Evolutionary conservation across 2,329 filamentous ascomycete species (phyloP).

Genomic region (Fusarium albidum): DNA sequence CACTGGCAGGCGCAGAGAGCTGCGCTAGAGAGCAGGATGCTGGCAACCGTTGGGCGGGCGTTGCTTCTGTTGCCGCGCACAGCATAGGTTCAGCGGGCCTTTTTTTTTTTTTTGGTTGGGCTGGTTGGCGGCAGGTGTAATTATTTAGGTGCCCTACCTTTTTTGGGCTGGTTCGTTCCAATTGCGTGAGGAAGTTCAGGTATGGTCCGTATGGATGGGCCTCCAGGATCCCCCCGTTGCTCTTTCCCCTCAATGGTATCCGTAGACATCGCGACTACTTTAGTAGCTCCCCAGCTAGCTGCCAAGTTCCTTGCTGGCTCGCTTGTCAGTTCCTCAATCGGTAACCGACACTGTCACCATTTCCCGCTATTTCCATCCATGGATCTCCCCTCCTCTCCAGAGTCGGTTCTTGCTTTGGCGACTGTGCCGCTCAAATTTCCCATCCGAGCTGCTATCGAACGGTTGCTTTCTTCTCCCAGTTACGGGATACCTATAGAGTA

Average conservation of each 20-base stretch:
- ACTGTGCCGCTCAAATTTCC: slow-evolving; percentile 6
- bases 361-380: background rate
- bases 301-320: background rate
- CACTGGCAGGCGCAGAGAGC: slow-evolving; percentile 22
- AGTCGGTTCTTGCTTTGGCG: background rate
- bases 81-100: too few relatives aligned
- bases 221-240: background rate
- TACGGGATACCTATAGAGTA: background rate
- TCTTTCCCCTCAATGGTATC: slow-evolving; percentile 2
- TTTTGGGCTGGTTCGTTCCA: background rate
- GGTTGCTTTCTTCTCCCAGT: slow-evolving; percentile 8
- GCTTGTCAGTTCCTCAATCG: slow-evolving; percentile 1
- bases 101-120: too few relatives aligned
- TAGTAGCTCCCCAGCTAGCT: background rate
- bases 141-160: background rate
- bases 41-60: slow-evolving; percentile 24
- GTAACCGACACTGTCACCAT: background rate
- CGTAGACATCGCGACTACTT: background rate
- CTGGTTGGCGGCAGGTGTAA: too few relatives aligned
- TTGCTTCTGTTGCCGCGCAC: slow-evolving; percentile 29
- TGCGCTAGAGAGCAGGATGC: slow-evolving; percentile 33
- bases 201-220: too few relatives aligned
- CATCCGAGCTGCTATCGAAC: slow-evolving; percentile 6
- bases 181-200: too few relatives aligned
- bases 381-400: too few relatives aligned